phyloP scores from a whole-genome alignment of 805 yeast species.

The Metschnikowia colocasiae region DNA sequence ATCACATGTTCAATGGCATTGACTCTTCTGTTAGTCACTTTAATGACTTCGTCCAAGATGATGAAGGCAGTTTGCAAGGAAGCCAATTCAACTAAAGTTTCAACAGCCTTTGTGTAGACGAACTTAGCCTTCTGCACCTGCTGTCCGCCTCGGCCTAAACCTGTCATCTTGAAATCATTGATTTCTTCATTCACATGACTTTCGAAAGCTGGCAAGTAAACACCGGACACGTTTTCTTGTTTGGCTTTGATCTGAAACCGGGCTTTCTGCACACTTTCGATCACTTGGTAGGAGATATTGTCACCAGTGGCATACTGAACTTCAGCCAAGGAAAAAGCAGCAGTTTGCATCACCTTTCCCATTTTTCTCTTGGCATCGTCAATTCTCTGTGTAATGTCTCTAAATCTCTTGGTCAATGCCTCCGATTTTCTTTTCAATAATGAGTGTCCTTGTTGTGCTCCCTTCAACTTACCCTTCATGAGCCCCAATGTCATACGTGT shows the following conservation, averaged over 20 bases:
- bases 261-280: constrained; percentile 87
- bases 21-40: constrained; percentile 96
- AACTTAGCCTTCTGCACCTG: constrained; percentile 92
- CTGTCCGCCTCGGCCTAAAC: constrained; percentile 97
- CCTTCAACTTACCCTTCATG: constrained; percentile 94
- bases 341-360: constrained; percentile 98
- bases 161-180: constrained; percentile 94
- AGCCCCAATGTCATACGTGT: constrained; percentile 95
- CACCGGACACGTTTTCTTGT: constrained; percentile 97
- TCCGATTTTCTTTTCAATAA: constrained; percentile 92
- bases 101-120: constrained; percentile 95
- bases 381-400: constrained; percentile 91
- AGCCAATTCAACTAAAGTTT: constrained; percentile 91
- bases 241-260: constrained; percentile 86
- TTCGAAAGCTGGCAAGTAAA: constrained; percentile 88
- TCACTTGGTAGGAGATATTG: constrained; percentile 91
- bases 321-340: constrained; percentile 95
- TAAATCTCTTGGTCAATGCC: constrained; percentile 91
- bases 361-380: constrained; percentile 94
- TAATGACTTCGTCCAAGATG: constrained; percentile 94
- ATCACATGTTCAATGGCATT: constrained; percentile 98
- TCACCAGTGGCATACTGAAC: constrained; percentile 98
- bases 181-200: constrained; percentile 76
- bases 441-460: constrained; percentile 96
- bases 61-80: constrained; percentile 96